Evolutionary conservation across 2,329 filamentous ascomycete species (phyloP).

Genomic region (Apiospora phragmitis): DNA sequence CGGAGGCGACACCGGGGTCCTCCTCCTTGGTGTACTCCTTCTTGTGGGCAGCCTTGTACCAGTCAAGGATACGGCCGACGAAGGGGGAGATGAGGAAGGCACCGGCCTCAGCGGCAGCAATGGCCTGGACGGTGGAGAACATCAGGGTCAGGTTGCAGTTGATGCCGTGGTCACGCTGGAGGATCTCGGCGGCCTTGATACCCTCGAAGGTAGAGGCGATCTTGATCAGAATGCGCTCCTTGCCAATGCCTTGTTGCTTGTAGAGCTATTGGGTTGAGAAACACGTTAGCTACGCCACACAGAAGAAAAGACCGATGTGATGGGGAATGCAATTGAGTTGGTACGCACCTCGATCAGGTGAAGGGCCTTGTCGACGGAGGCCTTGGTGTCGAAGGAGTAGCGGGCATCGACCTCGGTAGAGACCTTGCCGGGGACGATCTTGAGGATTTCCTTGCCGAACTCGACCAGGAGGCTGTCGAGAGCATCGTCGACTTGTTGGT

Average conservation of each 20-base stretch:
- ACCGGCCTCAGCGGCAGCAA: conserved; percentile 90
- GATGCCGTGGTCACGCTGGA: conserved; percentile 92
- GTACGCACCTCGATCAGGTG: conserved; percentile 86
- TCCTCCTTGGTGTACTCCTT: conserved; percentile 88
- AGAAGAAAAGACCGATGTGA: neutral
- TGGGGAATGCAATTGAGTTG: neutral
- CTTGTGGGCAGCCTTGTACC: conserved; percentile 96
- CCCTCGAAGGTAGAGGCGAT: conserved; percentile 99
- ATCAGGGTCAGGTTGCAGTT: conserved; percentile 99
- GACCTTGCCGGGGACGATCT: conserved; percentile 97
- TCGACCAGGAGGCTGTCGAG: conserved; percentile 94
- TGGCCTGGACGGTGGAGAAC: conserved; percentile 95
- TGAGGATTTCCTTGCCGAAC: conserved; percentile 96
- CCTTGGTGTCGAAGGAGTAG: conserved; percentile 94
- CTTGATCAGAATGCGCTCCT: conserved; percentile 98
- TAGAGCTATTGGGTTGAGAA: conserved; percentile 70
- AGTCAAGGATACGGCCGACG: conserved; percentile 98
- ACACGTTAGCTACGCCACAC: conserved; percentile 9
- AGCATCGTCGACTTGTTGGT: conserved; percentile 84
- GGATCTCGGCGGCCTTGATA: conserved; percentile 96
- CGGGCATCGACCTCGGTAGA: conserved; percentile 97
- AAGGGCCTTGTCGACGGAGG: conserved; percentile 91
- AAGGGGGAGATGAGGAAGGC: conserved; percentile 99
- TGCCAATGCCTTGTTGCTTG: conserved; percentile 85
- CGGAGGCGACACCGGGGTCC: conserved; percentile 94